Conservation (phyloP, 2,329 filamentous ascomycete species). For the Aspergillus felis region DNA sequence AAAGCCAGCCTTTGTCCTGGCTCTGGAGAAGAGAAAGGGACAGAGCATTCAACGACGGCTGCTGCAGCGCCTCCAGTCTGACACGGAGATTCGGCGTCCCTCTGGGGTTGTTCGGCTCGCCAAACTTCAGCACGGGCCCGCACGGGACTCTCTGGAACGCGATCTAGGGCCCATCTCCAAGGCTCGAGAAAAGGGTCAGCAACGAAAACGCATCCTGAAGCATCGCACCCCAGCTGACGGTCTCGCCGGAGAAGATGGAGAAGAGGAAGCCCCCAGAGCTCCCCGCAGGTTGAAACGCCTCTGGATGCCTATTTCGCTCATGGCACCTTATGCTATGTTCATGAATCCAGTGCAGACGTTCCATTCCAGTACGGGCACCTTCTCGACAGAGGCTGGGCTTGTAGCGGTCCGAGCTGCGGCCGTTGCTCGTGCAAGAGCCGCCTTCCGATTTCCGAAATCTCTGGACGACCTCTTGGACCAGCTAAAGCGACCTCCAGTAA, state of each 20-base stretch:
- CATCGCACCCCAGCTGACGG: neutral
- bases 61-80: constrained; percentile 16
- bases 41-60: constrained; percentile 23
- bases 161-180: constrained; percentile 25
- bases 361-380: constrained; percentile 41
- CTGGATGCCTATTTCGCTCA: constrained; percentile 20
- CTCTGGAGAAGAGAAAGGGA: constrained; percentile 25
- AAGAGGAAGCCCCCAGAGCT: constrained; percentile 2
- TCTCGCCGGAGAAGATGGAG: neutral
- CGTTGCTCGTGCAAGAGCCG: constrained; percentile 2
- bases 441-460: constrained; percentile 17
- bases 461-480: constrained; percentile 30
- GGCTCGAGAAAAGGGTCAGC: neutral
- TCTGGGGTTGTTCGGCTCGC: constrained; percentile 26
- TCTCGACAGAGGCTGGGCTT: constrained; percentile 40
- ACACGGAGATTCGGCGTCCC: constrained; percentile 6
- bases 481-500: constrained; percentile 10
- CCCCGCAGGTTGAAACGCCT: constrained; percentile 18
- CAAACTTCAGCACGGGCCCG: constrained; percentile 21
- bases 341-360: constrained; percentile 39
- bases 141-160: constrained; percentile 11
- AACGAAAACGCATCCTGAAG: neutral
- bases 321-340: constrained; percentile 31
- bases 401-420: constrained; percentile 9
- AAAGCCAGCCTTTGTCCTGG: constrained; percentile 30